phyloP scores from a whole-genome alignment of 1,139 yeast genomes.

The Magnusiomyces fungicola region DNA sequence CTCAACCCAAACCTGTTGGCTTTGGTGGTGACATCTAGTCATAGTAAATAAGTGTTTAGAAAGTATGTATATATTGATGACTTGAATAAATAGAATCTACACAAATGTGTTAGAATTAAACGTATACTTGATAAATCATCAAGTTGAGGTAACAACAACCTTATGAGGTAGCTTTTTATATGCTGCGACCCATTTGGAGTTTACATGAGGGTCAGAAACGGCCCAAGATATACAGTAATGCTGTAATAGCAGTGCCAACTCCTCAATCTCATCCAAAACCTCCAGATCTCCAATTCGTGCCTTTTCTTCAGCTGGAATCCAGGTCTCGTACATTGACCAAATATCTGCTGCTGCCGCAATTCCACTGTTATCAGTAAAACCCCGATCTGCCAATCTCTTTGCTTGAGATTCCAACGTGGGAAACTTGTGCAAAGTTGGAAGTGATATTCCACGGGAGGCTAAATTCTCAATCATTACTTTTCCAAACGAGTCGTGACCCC shows the following conservation, averaged over 20 bases:
- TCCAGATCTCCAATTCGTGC: constrained; percentile 56
- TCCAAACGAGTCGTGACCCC: constrained; percentile 68
- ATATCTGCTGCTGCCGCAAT: constrained; percentile 44
- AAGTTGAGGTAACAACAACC: too few species aligned
- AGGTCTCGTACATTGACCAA: constrained; percentile 51
- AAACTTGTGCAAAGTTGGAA: constrained; percentile 52
- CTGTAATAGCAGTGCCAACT: constrained; percentile 58
- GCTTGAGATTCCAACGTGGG: constrained; percentile 45
- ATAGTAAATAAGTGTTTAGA: too few species aligned
- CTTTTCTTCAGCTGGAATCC: constrained; percentile 46
- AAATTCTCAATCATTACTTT: constrained; percentile 72
- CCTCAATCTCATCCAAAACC: constrained; percentile 85
- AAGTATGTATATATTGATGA: too few species aligned
- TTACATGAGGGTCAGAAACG: constrained; percentile 6
- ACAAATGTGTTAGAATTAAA: too few species aligned
- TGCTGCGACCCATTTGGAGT: constrained; percentile 4
- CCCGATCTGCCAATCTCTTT: constrained; percentile 27
- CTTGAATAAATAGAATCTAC: neutral
- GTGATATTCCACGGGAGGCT: constrained; percentile 58
- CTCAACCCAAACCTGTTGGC: constrained; percentile 38
- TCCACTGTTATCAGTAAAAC: constrained; percentile 16
- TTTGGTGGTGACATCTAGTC: constrained; percentile 34
- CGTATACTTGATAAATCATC: too few species aligned
- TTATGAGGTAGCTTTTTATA: constrained; percentile 7
- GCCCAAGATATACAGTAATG: constrained; percentile 64